A percentile compares a stretch with the other conserved stretches of the same genome.
Evolutionary conservation across 2,329 filamentous ascomycete genomes (phyloP).

Genomic region (Sclerotiophoma versabilis): DNA sequence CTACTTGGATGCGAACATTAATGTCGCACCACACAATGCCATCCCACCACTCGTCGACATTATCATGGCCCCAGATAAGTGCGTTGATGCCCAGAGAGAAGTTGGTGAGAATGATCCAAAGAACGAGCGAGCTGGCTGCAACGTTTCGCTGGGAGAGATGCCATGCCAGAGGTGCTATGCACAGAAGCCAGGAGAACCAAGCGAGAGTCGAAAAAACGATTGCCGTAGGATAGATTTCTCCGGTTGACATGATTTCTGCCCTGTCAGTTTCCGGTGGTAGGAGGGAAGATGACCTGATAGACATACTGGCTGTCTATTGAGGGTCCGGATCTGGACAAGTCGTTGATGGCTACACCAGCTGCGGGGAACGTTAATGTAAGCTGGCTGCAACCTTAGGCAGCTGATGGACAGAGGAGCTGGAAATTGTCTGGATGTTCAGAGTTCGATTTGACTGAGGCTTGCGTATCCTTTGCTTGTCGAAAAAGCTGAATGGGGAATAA

Average conservation of each 20-base stretch:
- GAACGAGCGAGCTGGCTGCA: constrained; percentile 63
- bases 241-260: constrained; percentile 8
- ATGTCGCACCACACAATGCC: constrained; percentile 70
- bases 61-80: constrained; percentile 68
- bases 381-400: neutral
- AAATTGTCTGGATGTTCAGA: neutral
- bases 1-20: constrained; percentile 65
- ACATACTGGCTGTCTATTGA: neutral
- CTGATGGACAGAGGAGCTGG: neutral
- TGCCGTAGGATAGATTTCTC: constrained; percentile 41
- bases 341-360: neutral
- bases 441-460: neutral
- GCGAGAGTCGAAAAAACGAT: constrained; percentile 59
- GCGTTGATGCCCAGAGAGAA: constrained; percentile 67
- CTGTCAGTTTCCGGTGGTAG: neutral
- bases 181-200: constrained; percentile 59
- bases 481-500: neutral
- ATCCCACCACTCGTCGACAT: constrained; percentile 62
- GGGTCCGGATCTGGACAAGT: neutral
- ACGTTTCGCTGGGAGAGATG: constrained; percentile 68
- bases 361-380: neutral
- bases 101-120: constrained; percentile 65
- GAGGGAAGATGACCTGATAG: neutral
- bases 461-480: neutral
- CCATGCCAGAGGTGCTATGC: constrained; percentile 65